Percentiles rank a stretch among this genome's conserved stretches.
These are phyloP conservation scores for Hyphodiscus sp. DNA, from an alignment of 2,329 filamentous ascomycete species.

Conservation along the genomic window DNA sequence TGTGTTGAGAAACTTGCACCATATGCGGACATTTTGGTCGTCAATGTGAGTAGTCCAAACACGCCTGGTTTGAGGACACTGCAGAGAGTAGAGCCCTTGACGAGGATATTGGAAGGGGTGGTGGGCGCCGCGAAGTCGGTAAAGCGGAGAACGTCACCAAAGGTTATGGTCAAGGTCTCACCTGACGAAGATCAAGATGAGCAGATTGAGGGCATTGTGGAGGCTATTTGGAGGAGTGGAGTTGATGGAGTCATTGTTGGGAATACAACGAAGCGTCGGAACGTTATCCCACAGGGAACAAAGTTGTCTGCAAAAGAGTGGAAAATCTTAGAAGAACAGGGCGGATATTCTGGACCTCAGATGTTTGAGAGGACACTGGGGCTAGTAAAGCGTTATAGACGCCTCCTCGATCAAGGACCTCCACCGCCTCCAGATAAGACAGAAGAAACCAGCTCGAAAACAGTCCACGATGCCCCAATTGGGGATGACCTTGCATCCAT, in stretches of 20 bases:
- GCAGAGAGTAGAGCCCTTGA: conserved; percentile 78
- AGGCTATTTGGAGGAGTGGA: conserved; percentile 74
- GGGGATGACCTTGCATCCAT: conserved; percentile 30
- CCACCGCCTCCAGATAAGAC: conserved; percentile 28
- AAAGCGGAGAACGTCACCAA: conserved; percentile 64
- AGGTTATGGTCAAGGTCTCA: conserved; percentile 96
- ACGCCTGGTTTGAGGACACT: conserved; percentile 84
- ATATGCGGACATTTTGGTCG: conserved; percentile 93
- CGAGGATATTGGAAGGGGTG: conserved; percentile 72
- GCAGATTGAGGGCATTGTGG: conserved; percentile 82
- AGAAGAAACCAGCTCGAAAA: neutral
- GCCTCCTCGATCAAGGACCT: conserved; percentile 52
- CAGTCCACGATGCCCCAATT: conserved; percentile 5
- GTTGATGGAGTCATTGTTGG: conserved; percentile 96
- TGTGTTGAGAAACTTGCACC: conserved; percentile 76
- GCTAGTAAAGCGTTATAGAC: conserved; percentile 74
- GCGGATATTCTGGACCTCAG: conserved; percentile 86
- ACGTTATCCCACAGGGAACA: conserved; percentile 61
- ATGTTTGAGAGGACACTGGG: conserved; percentile 75
- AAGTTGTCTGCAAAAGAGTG: conserved; percentile 59
- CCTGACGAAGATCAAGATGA: conserved; percentile 85
- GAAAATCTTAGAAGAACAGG: conserved; percentile 63
- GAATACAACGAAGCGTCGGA: conserved; percentile 86
- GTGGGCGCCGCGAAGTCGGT: conserved; percentile 68
- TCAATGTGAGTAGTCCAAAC: conserved; percentile 96